Percentiles rank a stretch among this genome's conserved stretches.
Conservation (phyloP, 495 filamentous ascomycete genomes). For the Hypoxylon fuscum region DNA sequence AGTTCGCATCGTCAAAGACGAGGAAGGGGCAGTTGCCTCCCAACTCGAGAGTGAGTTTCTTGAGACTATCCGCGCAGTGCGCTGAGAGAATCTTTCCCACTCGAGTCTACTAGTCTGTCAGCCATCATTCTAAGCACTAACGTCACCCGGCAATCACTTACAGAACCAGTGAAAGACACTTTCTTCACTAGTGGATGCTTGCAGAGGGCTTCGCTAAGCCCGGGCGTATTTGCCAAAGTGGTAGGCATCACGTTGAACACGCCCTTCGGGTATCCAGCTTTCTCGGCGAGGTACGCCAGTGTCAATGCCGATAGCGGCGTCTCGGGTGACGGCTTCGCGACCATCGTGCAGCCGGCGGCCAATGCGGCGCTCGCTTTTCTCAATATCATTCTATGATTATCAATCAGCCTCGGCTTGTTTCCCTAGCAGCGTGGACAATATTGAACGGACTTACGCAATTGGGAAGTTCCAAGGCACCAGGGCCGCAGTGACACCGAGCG, state of each 20-base stretch:
- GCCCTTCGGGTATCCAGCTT: constrained; percentile 68
- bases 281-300: constrained; percentile 64
- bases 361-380: constrained; percentile 75
- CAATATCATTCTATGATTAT: constrained; percentile 64
- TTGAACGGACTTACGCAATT: constrained; percentile 42
- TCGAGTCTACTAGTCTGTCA: constrained; percentile 32
- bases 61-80: constrained; percentile 65
- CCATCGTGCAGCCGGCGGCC: constrained; percentile 76
- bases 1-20: constrained; percentile 77
- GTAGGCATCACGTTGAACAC: constrained; percentile 69
- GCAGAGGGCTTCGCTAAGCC: constrained; percentile 71
- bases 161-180: constrained; percentile 74
- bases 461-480: constrained; percentile 72
- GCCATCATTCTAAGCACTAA: not conserved
- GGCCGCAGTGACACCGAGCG: constrained; percentile 61
- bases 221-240: constrained; percentile 69
- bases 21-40: constrained; percentile 81
- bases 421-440: constrained; percentile 40
- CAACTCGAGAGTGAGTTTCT: constrained; percentile 77
- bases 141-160: not conserved
- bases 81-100: constrained; percentile 46
- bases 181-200: constrained; percentile 72
- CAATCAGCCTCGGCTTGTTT: not conserved
- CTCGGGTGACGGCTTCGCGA: constrained; percentile 73
- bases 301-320: constrained; percentile 67